Evolutionary conservation across 345 rosid species (phyloP).

Genomic region (Hypericum androsaemum): DNA sequence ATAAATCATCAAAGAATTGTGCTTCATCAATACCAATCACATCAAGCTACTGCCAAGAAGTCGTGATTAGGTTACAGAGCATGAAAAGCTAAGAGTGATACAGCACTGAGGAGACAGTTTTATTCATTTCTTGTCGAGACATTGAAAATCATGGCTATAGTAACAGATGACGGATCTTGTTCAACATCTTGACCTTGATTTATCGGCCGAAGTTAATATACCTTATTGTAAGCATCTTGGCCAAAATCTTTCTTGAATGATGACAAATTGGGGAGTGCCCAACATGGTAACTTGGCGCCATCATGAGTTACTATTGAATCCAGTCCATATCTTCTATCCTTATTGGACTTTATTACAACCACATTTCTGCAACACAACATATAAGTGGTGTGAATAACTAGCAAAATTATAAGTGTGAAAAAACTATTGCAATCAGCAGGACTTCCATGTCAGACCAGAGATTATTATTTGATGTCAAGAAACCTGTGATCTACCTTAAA

Average conservation of each 20-base stretch:
- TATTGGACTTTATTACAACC: constrained; percentile 70
- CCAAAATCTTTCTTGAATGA: constrained; percentile 46
- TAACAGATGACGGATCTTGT: too few relatives aligned
- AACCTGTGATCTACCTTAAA: too few relatives aligned
- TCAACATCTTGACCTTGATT: too few relatives aligned
- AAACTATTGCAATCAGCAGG: too few relatives aligned
- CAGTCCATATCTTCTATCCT: constrained; percentile 60
- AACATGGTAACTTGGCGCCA: constrained; percentile 67
- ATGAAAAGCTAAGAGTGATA: too few relatives aligned
- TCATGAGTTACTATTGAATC: constrained; percentile 81
- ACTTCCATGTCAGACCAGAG: too few relatives aligned
- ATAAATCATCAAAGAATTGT: constrained; percentile 84
- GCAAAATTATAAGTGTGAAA: neutral
- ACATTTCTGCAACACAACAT: constrained; percentile 34
- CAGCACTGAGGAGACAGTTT: too few relatives aligned
- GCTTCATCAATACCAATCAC: constrained; percentile 95
- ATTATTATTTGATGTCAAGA: too few relatives aligned
- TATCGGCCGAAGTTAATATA: neutral
- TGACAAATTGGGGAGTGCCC: constrained; percentile 65
- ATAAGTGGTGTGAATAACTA: neutral
- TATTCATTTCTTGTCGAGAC: too few relatives aligned
- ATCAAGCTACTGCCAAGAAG: constrained; percentile 47
- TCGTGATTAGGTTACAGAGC: neutral
- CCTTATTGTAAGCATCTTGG: constrained; percentile 55
- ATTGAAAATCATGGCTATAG: too few relatives aligned